Evolutionary conservation across 352 stramenopile genomes (phyloP).

Genomic region (Phytophthora tentaculata): DNA sequence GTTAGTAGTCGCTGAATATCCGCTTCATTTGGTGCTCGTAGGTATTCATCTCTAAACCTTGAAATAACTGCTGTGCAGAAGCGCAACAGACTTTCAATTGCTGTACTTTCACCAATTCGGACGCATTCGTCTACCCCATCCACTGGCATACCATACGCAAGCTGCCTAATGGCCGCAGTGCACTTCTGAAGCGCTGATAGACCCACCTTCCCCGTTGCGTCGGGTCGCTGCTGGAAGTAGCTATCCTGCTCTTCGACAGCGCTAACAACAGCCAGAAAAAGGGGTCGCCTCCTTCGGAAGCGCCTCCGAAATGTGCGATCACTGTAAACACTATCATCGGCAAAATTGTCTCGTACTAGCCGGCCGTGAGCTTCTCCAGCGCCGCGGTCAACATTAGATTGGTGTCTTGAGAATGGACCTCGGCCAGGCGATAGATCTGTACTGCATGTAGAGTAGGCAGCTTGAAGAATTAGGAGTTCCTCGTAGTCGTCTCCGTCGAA

Average conservation of each 20-base stretch:
- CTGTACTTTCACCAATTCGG: conserved; percentile 1
- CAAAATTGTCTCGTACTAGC: neutral
- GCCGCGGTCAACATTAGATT: neutral
- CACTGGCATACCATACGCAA: conserved; percentile 6
- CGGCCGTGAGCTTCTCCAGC: neutral
- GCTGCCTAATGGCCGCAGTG: conserved; percentile 8
- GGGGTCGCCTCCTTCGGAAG: neutral
- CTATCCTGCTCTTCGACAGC: neutral
- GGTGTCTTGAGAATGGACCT: neutral
- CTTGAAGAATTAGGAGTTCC: neutral
- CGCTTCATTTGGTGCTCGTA: neutral
- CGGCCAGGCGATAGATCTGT: neutral
- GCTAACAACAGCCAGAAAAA: neutral
- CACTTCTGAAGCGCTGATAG: conserved; percentile 12
- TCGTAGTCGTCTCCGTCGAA: neutral
- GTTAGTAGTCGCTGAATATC: neutral
- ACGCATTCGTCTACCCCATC: conserved; percentile 15
- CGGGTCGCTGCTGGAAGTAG: conserved; percentile 1
- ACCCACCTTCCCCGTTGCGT: conserved; percentile 4
- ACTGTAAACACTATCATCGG: neutral
- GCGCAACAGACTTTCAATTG: neutral
- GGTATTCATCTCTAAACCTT: conserved; percentile 4
- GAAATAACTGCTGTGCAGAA: neutral
- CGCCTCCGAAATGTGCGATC: neutral
- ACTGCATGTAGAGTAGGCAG: neutral